A percentile compares a stretch with the other conserved stretches of the same genome.
phyloP scores from a whole-genome alignment of 2,329 filamentous ascomycete genomes.

The Scytalidium lignicola region DNA sequence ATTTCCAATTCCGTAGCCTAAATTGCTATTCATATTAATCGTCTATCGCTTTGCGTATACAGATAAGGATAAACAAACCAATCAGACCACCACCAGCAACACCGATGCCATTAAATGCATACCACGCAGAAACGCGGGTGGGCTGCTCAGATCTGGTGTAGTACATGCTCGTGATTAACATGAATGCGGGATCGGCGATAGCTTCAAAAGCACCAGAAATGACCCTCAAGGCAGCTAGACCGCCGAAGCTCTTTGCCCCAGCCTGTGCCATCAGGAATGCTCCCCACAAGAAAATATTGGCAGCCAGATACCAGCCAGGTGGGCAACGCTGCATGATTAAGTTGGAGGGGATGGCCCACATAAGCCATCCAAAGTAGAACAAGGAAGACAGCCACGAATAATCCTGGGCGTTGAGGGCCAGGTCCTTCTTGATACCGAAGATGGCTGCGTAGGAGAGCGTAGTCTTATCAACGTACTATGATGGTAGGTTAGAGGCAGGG shows the following conservation, averaged over 20 bases:
- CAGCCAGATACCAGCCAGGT: conserved; percentile 47
- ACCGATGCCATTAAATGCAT: conserved; percentile 53
- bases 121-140: conserved; percentile 51
- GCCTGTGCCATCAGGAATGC: conserved; percentile 47
- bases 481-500: no score
- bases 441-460: conserved; percentile 51
- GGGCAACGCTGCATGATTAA: conserved; percentile 47
- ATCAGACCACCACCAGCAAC: conserved; percentile 50
- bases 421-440: conserved; percentile 51
- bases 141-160: conserved; percentile 59
- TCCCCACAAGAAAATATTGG: conserved; percentile 46
- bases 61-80: conserved; percentile 6
- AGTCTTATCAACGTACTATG: conserved; percentile 30
- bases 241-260: conserved; percentile 43
- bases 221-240: conserved; percentile 45
- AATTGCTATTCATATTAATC: conserved; percentile 16
- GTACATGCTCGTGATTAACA: conserved; percentile 63
- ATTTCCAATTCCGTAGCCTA: conserved; percentile 58
- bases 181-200: conserved; percentile 43
- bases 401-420: conserved; percentile 42
- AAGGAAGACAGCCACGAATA: conserved; percentile 46
- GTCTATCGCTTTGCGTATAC: no score
- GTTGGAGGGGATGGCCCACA: conserved; percentile 42
- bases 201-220: conserved; percentile 51
- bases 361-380: conserved; percentile 25